Conservation (phyloP, 352 stramenopile genomes). For the Peronosclerospora sorghi region DNA sequence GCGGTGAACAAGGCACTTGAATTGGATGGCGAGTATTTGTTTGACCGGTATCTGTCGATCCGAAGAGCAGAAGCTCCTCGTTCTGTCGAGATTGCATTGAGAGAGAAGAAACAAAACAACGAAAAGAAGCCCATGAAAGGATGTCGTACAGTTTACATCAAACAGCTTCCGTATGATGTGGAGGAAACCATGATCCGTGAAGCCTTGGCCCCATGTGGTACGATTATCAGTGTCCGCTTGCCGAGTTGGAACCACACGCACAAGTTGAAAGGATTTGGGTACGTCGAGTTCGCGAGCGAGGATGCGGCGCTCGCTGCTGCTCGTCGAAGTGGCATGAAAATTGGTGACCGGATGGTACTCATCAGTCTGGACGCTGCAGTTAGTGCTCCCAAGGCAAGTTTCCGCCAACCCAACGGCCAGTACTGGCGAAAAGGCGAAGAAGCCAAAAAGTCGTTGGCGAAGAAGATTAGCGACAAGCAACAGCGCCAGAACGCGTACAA, state of each 20-base stretch:
- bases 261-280: conserved; percentile 94
- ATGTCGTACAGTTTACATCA: conserved; percentile 90
- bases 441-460: conserved; percentile 68
- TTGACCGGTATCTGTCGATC: conserved; percentile 85
- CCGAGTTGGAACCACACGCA: conserved; percentile 89
- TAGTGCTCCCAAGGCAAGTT: conserved; percentile 87
- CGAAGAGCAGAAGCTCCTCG: conserved; percentile 62
- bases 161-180: conserved; percentile 91
- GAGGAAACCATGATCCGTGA: conserved; percentile 77
- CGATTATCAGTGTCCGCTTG: conserved; percentile 88
- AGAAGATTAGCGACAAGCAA: conserved; percentile 57
- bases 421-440: conserved; percentile 86
- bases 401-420: conserved; percentile 71
- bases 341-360: conserved; percentile 82
- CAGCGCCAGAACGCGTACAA: conserved; percentile 37
- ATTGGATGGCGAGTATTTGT: conserved; percentile 84
- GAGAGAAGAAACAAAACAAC: conserved; percentile 59
- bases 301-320: conserved; percentile 56
- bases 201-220: conserved; percentile 79
- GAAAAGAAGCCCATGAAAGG: conserved; percentile 61
- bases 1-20: conserved; percentile 72
- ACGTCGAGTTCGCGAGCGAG: conserved; percentile 84
- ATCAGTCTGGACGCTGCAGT: conserved; percentile 87
- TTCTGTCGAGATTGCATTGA: conserved; percentile 52
- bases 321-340: conserved; percentile 76